Evolutionary conservation across 169 alveolate genomes (phyloP).

Genomic region (Blepharisma undulans): DNA sequence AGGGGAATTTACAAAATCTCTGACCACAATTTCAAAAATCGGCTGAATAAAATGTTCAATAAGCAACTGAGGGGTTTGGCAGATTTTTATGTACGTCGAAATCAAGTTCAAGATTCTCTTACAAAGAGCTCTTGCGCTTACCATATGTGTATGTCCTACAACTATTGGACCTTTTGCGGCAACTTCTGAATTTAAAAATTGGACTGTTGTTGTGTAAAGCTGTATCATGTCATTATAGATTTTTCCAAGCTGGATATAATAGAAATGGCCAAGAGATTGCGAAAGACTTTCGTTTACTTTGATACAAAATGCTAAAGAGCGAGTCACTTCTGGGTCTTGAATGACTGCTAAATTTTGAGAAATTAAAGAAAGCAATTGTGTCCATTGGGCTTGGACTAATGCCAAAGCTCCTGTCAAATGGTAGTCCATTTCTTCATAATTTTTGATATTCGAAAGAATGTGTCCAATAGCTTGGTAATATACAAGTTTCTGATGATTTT

Average conservation of each 20-base stretch:
- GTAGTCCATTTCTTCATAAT: conserved; percentile 49
- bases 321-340: neutral
- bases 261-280: conserved; percentile 58
- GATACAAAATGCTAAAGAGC: conserved; percentile 18
- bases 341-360: neutral
- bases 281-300: conserved; percentile 66
- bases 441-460: conserved; percentile 70
- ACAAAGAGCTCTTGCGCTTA: conserved; percentile 69
- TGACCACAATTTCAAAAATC: conserved; percentile 58
- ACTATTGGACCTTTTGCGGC: conserved; percentile 59
- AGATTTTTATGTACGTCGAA: conserved; percentile 58
- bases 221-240: conserved; percentile 66
- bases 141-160: conserved; percentile 48
- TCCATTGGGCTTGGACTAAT: conserved; percentile 14
- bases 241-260: conserved; percentile 57
- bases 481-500: conserved; percentile 70
- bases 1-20: conserved; percentile 62
- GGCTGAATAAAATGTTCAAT: conserved; percentile 60
- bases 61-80: conserved; percentile 43
- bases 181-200: conserved; percentile 70
- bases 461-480: conserved; percentile 84
- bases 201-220: conserved; percentile 77
- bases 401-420: conserved; percentile 15
- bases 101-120: conserved; percentile 75
- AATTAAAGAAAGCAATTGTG: neutral